Evolutionary conservation across 805 yeast genomes (phyloP), one percentile per base, ranked within the genome.

Genomic region (Candida nanaspora): DNA sequence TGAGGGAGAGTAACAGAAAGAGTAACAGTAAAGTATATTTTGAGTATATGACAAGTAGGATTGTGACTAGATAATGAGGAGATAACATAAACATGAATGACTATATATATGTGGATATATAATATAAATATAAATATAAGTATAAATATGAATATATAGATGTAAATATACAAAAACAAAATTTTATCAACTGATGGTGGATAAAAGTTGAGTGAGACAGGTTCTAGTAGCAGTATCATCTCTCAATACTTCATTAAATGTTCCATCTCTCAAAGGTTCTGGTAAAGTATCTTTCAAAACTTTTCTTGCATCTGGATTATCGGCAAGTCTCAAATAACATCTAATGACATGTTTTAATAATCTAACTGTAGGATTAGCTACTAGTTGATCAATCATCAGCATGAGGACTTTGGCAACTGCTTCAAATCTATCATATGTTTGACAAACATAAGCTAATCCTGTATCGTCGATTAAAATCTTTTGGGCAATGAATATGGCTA

Each of bases 401-500:
- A 85, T 76, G 46, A 91, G 71, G 2, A 93, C 98, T 40, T 85
- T 80, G 1, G 93, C 84, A 20, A 93, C 97, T 1, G 98, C 96
- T 46, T 83, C 86, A 58, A 91, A 91, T 52, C 98, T 72, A 62
- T 91, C 98, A 57, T 81, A 86, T 0, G 98, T 91, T 43, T 94
- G 95, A 65, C 98, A 93, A 19, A 93, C 86, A 63, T 93, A 93
- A 18, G 80, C 76, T 45, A 91, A 72, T 0, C 98, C 98, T 50
- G 82, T 78, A 55, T 91, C 96, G 62, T 93, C 98, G 49, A 88
- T 74, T 39, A 91, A 69, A 41, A 91, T 91, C 62, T 89, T 91
- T 57, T 91, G 97, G 35, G 93, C 83, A 45, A 93, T 91, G 66
- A 93, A 91, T 42, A 91, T 89, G 4, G 98, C 98, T 21, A 91